Conservation (phyloP, 345 rosid species). For the Acer campestre region DNA sequence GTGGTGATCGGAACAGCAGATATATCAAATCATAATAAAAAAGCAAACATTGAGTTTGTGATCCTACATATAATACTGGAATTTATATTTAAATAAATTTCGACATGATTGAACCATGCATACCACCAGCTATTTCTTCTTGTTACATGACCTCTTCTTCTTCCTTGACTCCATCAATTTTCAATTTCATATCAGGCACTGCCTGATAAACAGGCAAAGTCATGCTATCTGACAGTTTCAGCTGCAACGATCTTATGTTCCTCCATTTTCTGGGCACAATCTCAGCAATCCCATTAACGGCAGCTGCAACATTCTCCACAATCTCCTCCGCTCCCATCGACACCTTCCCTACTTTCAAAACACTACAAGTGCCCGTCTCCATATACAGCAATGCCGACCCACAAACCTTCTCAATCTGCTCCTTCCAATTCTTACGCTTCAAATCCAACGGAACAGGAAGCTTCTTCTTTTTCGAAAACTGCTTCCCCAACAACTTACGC, state of each 20-base stretch:
- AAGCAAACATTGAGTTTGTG: no score
- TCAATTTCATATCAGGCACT: slow-evolving; percentile 68
- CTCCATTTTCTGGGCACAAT: slow-evolving; percentile 71
- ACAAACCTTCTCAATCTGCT: slow-evolving; percentile 67
- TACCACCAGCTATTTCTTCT: no score
- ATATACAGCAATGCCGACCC: slow-evolving; percentile 63
- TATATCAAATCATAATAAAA: no score
- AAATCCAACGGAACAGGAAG: slow-evolving; percentile 62
- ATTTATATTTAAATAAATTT: no score
- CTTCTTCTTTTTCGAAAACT: slow-evolving; percentile 69
- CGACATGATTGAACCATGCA: no score
- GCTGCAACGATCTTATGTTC: slow-evolving; percentile 64
- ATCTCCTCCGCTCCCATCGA: slow-evolving; percentile 51
- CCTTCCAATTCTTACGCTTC: slow-evolving; percentile 76
- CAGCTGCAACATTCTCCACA: slow-evolving; percentile 56
- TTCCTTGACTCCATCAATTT: slow-evolving; percentile 44
- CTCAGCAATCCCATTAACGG: slow-evolving; percentile 63
- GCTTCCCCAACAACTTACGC: slow-evolving; percentile 79
- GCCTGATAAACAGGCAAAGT: slow-evolving; percentile 71
- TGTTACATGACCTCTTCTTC: slow-evolving; percentile 4
- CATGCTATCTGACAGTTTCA: slow-evolving; percentile 70
- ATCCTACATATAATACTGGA: no score
- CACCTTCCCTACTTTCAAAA: slow-evolving; percentile 63
- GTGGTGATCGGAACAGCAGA: no score
- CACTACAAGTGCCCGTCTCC: slow-evolving; percentile 72